A percentile compares a stretch with the other conserved stretches of the same genome.
These are phyloP conservation scores for Vanrija pseudolonga DNA, from an alignment of 1,284 basidiomycete genomes.

Conservation along the genomic window DNA sequence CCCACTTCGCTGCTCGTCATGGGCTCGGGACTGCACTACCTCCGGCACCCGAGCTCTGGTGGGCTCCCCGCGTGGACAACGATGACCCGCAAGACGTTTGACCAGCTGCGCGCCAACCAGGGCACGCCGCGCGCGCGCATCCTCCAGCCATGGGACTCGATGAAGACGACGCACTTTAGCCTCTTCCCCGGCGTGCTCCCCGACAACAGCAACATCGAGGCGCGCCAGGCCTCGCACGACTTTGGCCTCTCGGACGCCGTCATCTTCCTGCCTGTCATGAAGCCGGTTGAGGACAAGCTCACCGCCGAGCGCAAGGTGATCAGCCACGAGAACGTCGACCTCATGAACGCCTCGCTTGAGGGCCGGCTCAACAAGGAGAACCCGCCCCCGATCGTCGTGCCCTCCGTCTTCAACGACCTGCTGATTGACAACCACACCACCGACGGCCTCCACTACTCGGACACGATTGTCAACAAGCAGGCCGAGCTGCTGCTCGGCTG, in stretches of 20 bases:
- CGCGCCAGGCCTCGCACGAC: slow-evolving; percentile 6
- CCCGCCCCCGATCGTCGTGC: slow-evolving; percentile 58
- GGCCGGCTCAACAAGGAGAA: slow-evolving; percentile 59
- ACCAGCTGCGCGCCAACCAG: slow-evolving; percentile 50
- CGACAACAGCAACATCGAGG: neutral
- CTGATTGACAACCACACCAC: slow-evolving; percentile 66
- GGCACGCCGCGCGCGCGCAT: slow-evolving; percentile 36
- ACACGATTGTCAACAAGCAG: slow-evolving; percentile 63
- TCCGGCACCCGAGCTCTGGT: slow-evolving; percentile 68
- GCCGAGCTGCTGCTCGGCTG: slow-evolving; percentile 75
- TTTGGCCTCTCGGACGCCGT: slow-evolving; percentile 48
- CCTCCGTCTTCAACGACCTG: slow-evolving; percentile 73
- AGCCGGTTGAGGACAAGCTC: slow-evolving; percentile 71
- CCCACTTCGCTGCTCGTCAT: slow-evolving; percentile 67
- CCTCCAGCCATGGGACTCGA: slow-evolving; percentile 41
- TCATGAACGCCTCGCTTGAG: slow-evolving; percentile 77
- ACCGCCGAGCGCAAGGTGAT: slow-evolving; percentile 63
- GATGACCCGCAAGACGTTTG: slow-evolving; percentile 63
- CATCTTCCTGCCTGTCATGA: slow-evolving; percentile 69
- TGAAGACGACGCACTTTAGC: slow-evolving; percentile 10
- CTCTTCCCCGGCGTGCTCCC: slow-evolving; percentile 12
- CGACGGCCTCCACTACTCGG: slow-evolving; percentile 78
- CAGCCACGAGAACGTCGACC: slow-evolving; percentile 70
- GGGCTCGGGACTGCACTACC: slow-evolving; percentile 81
- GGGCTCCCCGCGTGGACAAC: slow-evolving; percentile 72